Evolutionary conservation across 495 filamentous ascomycete species (phyloP).

Genomic region (Neurospora sp.): DNA sequence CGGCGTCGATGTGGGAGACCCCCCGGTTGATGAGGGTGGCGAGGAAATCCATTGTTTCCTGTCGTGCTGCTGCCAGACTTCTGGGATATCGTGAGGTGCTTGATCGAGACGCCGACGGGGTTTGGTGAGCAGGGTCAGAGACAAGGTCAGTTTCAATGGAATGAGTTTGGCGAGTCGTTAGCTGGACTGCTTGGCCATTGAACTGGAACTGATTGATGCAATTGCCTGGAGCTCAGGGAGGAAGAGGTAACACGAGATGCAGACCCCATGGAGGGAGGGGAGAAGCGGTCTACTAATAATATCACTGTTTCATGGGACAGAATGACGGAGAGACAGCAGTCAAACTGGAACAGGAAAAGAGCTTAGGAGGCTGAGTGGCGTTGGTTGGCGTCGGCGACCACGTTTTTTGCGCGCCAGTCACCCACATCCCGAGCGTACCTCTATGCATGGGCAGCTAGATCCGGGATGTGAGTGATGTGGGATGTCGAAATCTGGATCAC

Average conservation of each 20-base stretch:
- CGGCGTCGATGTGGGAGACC: background rate
- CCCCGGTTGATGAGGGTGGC: background rate
- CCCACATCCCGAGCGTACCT: background rate
- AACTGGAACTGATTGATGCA: background rate
- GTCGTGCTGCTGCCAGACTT: background rate
- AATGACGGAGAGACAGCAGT: background rate
- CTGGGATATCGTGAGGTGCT: background rate
- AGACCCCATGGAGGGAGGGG: background rate
- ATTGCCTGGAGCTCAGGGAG: background rate
- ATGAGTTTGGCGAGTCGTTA: background rate
- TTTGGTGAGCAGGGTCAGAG: background rate
- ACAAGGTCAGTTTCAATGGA: background rate
- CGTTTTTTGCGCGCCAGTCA: background rate
- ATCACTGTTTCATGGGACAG: background rate
- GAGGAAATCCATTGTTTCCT: background rate
- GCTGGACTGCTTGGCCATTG: background rate
- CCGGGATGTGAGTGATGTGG: background rate
- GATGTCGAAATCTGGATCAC: background rate
- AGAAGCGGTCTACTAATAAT: background rate
- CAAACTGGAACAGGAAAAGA: background rate
- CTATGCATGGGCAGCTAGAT: background rate
- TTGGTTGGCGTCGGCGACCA: background rate
- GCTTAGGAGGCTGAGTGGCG: background rate
- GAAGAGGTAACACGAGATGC: background rate
- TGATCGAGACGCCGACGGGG: background rate